Percentiles rank a stretch among this genome's conserved stretches.
Conservation (phyloP, 108 stramenopile species). For the Conticribra weissflogii region DNA sequence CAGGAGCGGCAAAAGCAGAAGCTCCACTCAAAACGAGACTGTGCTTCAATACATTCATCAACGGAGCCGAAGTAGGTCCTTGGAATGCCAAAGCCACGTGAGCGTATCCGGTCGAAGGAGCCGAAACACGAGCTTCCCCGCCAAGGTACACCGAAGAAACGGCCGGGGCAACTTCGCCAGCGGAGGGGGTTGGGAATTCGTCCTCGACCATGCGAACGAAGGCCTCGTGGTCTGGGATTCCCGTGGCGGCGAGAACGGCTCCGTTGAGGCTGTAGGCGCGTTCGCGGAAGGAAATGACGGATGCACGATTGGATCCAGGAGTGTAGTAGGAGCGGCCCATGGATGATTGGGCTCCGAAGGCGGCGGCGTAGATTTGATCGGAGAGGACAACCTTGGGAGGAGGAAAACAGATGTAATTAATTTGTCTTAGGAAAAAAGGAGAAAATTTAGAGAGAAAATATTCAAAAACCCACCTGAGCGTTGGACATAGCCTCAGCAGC, state of each 20-base stretch:
- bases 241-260: slow-evolving; percentile 83
- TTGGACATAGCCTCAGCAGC: slow-evolving; percentile 65
- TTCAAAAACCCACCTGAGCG: slow-evolving; percentile 50
- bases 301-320: slow-evolving; percentile 48
- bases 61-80: slow-evolving; percentile 50
- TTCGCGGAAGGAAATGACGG: slow-evolving; percentile 72
- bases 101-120: slow-evolving; percentile 74
- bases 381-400: slow-evolving; percentile 63
- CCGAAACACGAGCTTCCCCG: slow-evolving; percentile 77
- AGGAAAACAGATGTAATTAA: slow-evolving; percentile 4
- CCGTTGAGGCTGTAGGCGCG: slow-evolving; percentile 79
- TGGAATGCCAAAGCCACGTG: slow-evolving; percentile 86
- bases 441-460: neutral
- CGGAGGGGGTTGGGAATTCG: slow-evolving; percentile 56
- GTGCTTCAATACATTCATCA: slow-evolving; percentile 76
- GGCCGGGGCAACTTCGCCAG: slow-evolving; percentile 31
- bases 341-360: slow-evolving; percentile 80
- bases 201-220: slow-evolving; percentile 79
- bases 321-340: slow-evolving; percentile 81
- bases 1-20: slow-evolving; percentile 59
- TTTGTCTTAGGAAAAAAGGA: neutral
- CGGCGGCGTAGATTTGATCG: slow-evolving; percentile 84
- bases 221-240: slow-evolving; percentile 77
- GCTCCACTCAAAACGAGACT: slow-evolving; percentile 56
- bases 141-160: slow-evolving; percentile 61